These are phyloP conservation scores for Casuarina glauca DNA, from an alignment of 306 rosid species.

Conservation along the genomic window DNA sequence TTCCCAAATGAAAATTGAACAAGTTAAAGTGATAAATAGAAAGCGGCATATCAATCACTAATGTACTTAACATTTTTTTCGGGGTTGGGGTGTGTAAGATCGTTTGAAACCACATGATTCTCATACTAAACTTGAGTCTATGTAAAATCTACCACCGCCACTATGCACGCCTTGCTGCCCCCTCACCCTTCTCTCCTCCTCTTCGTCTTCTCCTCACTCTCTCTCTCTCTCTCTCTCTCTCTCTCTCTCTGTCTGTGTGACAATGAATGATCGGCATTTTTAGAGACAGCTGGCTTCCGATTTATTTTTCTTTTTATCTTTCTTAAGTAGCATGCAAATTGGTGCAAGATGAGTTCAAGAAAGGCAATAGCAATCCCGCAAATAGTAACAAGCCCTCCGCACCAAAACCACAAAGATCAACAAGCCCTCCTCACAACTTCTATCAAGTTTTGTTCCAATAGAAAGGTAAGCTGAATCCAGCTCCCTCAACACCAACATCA, in stretches of 20 bases:
- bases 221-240: too few species aligned
- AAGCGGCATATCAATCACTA: neutral
- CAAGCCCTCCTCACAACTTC: neutral
- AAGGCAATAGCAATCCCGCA: neutral
- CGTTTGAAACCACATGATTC: neutral
- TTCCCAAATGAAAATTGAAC: neutral
- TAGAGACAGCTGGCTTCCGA: neutral
- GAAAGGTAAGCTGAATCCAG: conserved; percentile 5
- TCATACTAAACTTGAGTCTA: neutral
- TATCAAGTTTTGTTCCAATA: neutral
- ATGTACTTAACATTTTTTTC: neutral
- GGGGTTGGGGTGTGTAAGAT: neutral
- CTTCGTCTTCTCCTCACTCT: too few species aligned
- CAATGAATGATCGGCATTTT: neutral
- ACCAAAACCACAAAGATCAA: neutral
- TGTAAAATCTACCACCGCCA: neutral
- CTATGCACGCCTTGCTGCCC: too few species aligned
- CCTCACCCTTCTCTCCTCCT: too few species aligned
- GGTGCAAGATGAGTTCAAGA: neutral
- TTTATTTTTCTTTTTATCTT: neutral
- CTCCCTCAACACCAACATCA: neutral
- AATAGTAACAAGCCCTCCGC: neutral
- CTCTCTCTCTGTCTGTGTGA: neutral
- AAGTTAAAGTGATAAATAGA: neutral
- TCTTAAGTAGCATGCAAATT: neutral